These are phyloP conservation scores for Kodamaea sp. DNA, from an alignment of 1,139 yeast species.

Conservation along the genomic window DNA sequence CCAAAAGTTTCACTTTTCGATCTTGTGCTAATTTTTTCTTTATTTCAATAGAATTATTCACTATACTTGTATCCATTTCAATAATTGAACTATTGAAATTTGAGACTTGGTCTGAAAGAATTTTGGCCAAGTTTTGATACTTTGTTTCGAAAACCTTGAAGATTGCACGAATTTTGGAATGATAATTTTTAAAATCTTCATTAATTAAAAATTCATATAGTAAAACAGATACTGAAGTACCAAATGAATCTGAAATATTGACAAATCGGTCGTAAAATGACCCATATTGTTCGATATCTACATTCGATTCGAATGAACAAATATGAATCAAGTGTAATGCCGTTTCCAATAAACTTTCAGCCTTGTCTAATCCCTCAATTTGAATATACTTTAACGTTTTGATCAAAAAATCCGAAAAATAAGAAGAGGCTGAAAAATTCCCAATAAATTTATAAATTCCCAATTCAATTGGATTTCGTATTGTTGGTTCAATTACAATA, in stretches of 20 bases:
- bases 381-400: conserved; percentile 44
- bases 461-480: conserved; percentile 22
- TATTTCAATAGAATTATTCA: conserved; percentile 37
- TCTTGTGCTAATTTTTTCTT: conserved; percentile 69
- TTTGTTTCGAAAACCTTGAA: conserved; percentile 35
- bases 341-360: conserved; percentile 57
- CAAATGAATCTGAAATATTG: conserved; percentile 24
- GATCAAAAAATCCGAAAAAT: conserved; percentile 51
- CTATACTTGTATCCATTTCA: conserved; percentile 14
- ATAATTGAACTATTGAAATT: conserved; percentile 21
- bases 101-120: conserved; percentile 19
- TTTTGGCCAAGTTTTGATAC: conserved; percentile 21
- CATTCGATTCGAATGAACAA: conserved; percentile 32
- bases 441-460: conserved; percentile 37
- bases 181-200: conserved; percentile 40
- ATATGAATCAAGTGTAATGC: conserved; percentile 69
- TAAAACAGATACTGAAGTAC: conserved; percentile 43
- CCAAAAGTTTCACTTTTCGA: conserved; percentile 70
- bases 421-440: conserved; percentile 46
- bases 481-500: conserved; percentile 49
- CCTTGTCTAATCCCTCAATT: conserved; percentile 34
- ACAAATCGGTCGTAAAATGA: conserved; percentile 34
- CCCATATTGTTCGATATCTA: conserved; percentile 29
- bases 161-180: conserved; percentile 53
- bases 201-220: conserved; percentile 42